Percentiles rank a stretch among this genome's conserved stretches.
Evolutionary conservation across 2,329 filamentous ascomycete species (phyloP).

Genomic region (Pseudogymnoascus sp.): DNA sequence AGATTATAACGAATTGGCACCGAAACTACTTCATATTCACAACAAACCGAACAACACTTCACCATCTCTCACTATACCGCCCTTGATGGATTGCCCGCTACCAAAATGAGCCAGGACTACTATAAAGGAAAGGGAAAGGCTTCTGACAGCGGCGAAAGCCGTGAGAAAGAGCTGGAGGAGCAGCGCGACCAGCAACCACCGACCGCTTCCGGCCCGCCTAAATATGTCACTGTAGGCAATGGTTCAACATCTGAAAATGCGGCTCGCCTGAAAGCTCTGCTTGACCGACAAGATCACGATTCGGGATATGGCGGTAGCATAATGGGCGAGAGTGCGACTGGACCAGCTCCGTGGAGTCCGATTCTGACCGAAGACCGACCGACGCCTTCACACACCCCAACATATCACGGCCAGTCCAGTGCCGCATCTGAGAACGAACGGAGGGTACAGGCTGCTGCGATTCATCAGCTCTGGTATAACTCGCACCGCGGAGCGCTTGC

Average conservation of each 20-base stretch:
- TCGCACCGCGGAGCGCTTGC: conserved; percentile 81
- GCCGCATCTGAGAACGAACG: conserved; percentile 53
- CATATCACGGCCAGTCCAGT: conserved; percentile 20
- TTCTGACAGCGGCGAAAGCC: conserved; percentile 11
- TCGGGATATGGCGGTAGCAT: conserved; percentile 87
- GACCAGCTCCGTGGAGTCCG: conserved; percentile 37
- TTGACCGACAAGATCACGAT: conserved; percentile 65
- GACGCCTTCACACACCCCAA: conserved; percentile 34
- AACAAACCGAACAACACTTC: conserved; percentile 30
- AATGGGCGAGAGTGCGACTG: conserved; percentile 50
- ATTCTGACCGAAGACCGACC: conserved; percentile 41
- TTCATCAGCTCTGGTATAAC: conserved; percentile 93
- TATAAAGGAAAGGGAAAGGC: conserved; percentile 43
- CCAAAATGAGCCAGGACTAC: conserved; percentile 55
- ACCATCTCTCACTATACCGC: conserved; percentile 17
- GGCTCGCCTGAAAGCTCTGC: conserved; percentile 67
- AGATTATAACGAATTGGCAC: conserved; percentile 5
- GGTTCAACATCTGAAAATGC: conserved; percentile 78
- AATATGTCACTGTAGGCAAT: conserved; percentile 83
- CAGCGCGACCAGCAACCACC: conserved; percentile 3
- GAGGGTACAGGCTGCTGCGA: conserved; percentile 67
- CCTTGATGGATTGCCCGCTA: conserved; percentile 10
- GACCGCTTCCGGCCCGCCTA: conserved; percentile 36
- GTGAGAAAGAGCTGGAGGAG: not conserved
- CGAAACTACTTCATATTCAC: conserved; percentile 8